Percentiles rank a stretch among this genome's conserved stretches.
phyloP scores from a whole-genome alignment of 106 monocot species.

The Amphibolis antarctica region DNA sequence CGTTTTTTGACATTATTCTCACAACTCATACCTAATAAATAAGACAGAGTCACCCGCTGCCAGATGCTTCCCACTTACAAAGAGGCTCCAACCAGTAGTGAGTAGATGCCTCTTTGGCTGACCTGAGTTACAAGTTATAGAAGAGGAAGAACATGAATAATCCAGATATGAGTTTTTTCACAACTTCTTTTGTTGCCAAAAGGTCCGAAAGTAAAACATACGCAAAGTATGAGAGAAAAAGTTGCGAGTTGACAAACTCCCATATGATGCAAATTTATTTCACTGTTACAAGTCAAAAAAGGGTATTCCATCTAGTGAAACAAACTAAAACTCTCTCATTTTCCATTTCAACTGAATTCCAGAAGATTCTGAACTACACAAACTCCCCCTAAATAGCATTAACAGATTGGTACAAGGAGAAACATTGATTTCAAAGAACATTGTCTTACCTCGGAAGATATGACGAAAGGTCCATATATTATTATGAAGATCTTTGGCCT shows the following conservation, averaged over 20 bases:
- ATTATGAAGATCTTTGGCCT: constrained; percentile 14
- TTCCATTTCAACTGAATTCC: no score
- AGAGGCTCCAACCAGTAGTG: constrained; percentile 25
- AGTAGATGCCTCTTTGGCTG: constrained; percentile 25
- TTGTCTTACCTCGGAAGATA: constrained; percentile 12
- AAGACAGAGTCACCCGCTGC: constrained; percentile 20
- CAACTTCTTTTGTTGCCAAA: neutral
- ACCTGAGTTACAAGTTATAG: constrained; percentile 6
- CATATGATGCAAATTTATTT: neutral
- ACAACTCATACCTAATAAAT: constrained; percentile 14
- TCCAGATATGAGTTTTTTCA: neutral
- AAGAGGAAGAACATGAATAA: neutral
- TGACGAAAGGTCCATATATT: constrained; percentile 18
- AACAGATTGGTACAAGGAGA: no score
- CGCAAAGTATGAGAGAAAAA: neutral
- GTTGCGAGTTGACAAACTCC: neutral
- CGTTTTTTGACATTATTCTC: no score
- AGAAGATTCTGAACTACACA: no score
- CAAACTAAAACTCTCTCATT: no score
- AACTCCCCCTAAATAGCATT: no score
- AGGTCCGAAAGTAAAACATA: no score
- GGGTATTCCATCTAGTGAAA: neutral
- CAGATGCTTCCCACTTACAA: constrained; percentile 22
- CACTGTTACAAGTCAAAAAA: neutral
- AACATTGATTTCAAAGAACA: neutral